Base-by-base conservation (phyloP, 257 asterid species). In the Craterostigma plantagineum region DNA sequence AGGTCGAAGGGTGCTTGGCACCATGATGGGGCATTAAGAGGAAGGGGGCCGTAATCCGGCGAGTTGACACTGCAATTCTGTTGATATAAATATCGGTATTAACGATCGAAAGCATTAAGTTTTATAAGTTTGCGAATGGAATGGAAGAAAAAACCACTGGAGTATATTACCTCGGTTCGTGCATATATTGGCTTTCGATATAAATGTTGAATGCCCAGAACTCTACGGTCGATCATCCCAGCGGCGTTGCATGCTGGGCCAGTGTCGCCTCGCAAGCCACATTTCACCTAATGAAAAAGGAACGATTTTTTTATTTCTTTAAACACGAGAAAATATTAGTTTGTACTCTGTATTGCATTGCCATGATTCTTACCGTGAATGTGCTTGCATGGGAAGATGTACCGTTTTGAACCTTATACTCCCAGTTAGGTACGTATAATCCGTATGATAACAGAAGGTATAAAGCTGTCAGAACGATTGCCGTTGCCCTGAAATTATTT, bases 161-260 rank as follows among this genome's bases (percentile, higher is more conserved):
- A 14, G 18, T 45, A 46, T 18, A 7, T 44, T 68, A 69, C 87
- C 56, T 63, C 23, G 43, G 69, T 68, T 35, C 87, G 56, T 14
- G 73, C 72, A 56, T 76, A 76, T 42, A 68, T 56, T 41, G 87
- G 81, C 57, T 60, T 66, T 50, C 53, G 44, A 50, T 76, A 68
- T 16, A 76, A 50, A 53, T 65, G 87, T 33, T 57, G 76, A 39
- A 68, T 38, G 16, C 92, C 92, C 68, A 78, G 63, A 50, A 78
- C 13, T n/a, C 33, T 51, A 18, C 85, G 78, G 57, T 78, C 92
- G 14, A 78, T 64, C 84, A 71, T 68, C 55, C 85, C 92, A 57
- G 54, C 85, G 63, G 68, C 81, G 66, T 74, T 78, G 51, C 92
- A 78, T 43, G 76, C 78, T 16, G 92, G 92, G 14, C 76, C 85